Conservation (phyloP, 495 filamentous ascomycete species). For the Podospora comata region DNA sequence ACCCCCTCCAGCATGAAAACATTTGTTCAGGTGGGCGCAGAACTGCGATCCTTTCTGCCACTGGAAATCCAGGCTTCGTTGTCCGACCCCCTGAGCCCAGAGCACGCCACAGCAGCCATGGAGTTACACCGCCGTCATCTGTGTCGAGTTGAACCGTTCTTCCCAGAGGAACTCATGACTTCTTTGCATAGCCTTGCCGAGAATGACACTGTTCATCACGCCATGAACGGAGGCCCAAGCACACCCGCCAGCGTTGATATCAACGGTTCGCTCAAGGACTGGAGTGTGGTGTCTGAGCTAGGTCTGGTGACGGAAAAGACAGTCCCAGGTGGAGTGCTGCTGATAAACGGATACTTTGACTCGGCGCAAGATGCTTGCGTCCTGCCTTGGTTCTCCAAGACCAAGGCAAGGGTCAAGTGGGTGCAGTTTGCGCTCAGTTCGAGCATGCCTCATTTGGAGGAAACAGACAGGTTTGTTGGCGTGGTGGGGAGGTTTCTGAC, state of each 20-base stretch:
- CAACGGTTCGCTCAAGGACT: constrained; percentile 32
- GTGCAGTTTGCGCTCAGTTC: constrained; percentile 27
- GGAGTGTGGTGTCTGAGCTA: constrained; percentile 28
- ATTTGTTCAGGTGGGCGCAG: constrained; percentile 16
- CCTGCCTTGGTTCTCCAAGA: constrained; percentile 44
- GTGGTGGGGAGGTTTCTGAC: constrained; percentile 11
- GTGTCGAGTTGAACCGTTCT: constrained; percentile 36
- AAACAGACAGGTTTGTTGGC: constrained; percentile 17
- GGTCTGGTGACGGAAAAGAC: constrained; percentile 40
- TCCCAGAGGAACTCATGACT: constrained; percentile 31
- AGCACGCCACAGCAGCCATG: constrained; percentile 45
- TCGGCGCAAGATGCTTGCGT: constrained; percentile 45
- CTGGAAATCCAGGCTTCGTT: constrained; percentile 19
- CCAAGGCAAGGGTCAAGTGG: constrained; percentile 46
- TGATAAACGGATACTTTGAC: constrained; percentile 52
- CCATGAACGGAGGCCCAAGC: constrained; percentile 39
- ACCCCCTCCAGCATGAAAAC: constrained; percentile 30
- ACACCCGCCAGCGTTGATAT: constrained; percentile 42
- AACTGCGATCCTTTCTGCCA: constrained; percentile 20
- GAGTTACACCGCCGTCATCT: constrained; percentile 44
- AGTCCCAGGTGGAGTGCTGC: constrained; percentile 26
- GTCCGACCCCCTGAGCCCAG: constrained; percentile 19
- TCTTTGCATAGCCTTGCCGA: constrained; percentile 33
- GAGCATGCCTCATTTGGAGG: constrained; percentile 16
- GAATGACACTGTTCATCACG: constrained; percentile 43